Evolutionary conservation across 768 basidiomycete species (phyloP), one percentile per base, ranked within the genome.

Genomic region (Pulveroboletus frians): DNA sequence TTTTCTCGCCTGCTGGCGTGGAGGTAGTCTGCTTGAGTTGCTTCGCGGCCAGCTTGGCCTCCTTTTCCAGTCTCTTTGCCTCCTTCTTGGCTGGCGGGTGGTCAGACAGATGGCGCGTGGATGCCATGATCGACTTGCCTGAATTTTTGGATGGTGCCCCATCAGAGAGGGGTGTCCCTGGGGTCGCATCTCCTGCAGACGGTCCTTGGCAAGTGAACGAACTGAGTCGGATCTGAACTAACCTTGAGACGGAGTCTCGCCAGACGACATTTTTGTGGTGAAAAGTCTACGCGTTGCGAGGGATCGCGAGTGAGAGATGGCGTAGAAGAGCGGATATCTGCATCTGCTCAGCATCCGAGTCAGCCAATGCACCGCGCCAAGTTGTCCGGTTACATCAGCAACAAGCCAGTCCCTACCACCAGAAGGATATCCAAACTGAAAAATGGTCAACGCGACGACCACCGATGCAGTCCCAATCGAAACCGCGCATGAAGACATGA

Each of bases 401-500:
- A n/a, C 3, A 17, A 35, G n/a, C n/a, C n/a, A n/a, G n/a, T n/a
- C n/a, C n/a, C n/a, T n/a, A n/a, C n/a, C n/a, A n/a, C n/a, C n/a
- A n/a, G n/a, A n/a, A n/a, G n/a, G n/a, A n/a, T n/a, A n/a, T n/a
- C n/a, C n/a, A n/a, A n/a, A n/a, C n/a, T n/a, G n/a, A 47, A 27
- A 21, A 26, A 61, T 62, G 59, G 53, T 60, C 23, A 49, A 42
- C 43, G 74, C 79, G 47, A 75, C 73, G 43, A 75, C 73, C 17
- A 78, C 80, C 23, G 85, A 88, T 55, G 84, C 86, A 17, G 78
- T 88, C 50, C 88, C 83, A 47, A 87, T 99, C 42, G 95, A 99
- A 70, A 98, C 95, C 1, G 84, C 86, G 14, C 95, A 99, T 67
- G 92, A 95, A 69, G 96, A 98, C 71, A 96, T 97, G 92, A 97